Percentiles rank a stretch among this genome's conserved stretches.
Conservation (phyloP, 1,284 basidiomycete species). For the Apiotrichum brassicae region DNA sequence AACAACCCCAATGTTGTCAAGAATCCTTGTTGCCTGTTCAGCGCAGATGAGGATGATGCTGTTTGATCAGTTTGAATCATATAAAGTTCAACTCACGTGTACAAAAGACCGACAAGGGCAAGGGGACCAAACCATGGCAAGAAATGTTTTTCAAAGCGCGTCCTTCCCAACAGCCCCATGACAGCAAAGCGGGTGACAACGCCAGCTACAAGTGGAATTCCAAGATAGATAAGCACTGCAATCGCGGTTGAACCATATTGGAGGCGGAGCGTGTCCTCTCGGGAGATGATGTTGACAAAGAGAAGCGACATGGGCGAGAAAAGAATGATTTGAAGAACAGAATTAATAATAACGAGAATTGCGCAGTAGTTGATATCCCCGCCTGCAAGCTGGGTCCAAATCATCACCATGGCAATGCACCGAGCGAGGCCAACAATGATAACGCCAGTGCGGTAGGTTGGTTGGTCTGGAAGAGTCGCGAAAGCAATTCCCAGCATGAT, state of each 20-base stretch:
- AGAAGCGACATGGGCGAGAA: constrained; percentile 70
- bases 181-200: constrained; percentile 60
- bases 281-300: constrained; percentile 68
- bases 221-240: constrained; percentile 65
- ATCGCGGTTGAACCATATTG: constrained; percentile 65
- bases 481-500: constrained; percentile 78
- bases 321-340: constrained; percentile 65
- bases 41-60: constrained; percentile 61
- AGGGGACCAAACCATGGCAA: constrained; percentile 64
- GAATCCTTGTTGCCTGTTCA: constrained; percentile 59
- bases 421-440: constrained; percentile 58
- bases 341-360: constrained; percentile 55
- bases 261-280: constrained; percentile 50
- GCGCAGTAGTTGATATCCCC: constrained; percentile 75
- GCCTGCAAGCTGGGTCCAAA: constrained; percentile 72
- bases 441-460: constrained; percentile 51
- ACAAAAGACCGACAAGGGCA: constrained; percentile 65
- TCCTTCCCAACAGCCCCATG: constrained; percentile 50
- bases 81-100: constrained; percentile 22
- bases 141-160: constrained; percentile 56
- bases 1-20: constrained; percentile 62
- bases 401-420: constrained; percentile 69
- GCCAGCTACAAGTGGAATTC: constrained; percentile 63
- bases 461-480: constrained; percentile 74
- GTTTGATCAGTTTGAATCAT: not conserved